Percentiles rank a stretch among this genome's conserved stretches.
These are phyloP conservation scores for Cyclotella sp. DNA, from an alignment of 108 stramenopile species.

Conservation along the genomic window DNA sequence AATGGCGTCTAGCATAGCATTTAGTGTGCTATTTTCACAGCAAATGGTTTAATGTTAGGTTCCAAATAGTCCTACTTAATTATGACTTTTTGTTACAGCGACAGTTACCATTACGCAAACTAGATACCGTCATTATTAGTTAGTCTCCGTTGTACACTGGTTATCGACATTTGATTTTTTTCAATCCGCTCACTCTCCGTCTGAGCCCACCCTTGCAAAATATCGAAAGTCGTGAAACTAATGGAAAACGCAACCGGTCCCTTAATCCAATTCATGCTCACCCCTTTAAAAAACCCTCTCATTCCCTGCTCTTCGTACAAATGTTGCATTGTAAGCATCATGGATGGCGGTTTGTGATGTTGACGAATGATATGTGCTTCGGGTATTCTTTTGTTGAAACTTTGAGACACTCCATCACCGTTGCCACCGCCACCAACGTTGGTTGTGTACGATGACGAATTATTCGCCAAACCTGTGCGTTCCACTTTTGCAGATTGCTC, in stretches of 20 bases:
- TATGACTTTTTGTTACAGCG: neutral
- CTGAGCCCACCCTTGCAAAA: slow-evolving; percentile 71
- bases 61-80: neutral
- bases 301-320: slow-evolving; percentile 89
- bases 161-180: slow-evolving; percentile 23
- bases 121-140: slow-evolving; percentile 40
- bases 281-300: slow-evolving; percentile 95
- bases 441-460: neutral
- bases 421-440: neutral
- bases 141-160: slow-evolving; percentile 33
- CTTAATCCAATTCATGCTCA: slow-evolving; percentile 97
- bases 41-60: too few relatives aligned
- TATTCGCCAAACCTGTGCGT: neutral
- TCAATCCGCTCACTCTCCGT: slow-evolving; percentile 56
- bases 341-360: slow-evolving; percentile 59
- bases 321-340: slow-evolving; percentile 68
- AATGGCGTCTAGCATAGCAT: too few relatives aligned
- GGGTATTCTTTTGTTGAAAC: neutral
- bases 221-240: slow-evolving; percentile 95
- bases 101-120: neutral
- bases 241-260: slow-evolving; percentile 96
- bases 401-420: neutral
- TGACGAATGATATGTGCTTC: neutral
- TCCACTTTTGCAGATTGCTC: neutral
- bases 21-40: too few relatives aligned